A percentile compares a stretch with the other conserved stretches of the same genome.
These are phyloP conservation scores for Phytopythium boreale DNA, from an alignment of 352 stramenopile genomes.

Conservation along the genomic window DNA sequence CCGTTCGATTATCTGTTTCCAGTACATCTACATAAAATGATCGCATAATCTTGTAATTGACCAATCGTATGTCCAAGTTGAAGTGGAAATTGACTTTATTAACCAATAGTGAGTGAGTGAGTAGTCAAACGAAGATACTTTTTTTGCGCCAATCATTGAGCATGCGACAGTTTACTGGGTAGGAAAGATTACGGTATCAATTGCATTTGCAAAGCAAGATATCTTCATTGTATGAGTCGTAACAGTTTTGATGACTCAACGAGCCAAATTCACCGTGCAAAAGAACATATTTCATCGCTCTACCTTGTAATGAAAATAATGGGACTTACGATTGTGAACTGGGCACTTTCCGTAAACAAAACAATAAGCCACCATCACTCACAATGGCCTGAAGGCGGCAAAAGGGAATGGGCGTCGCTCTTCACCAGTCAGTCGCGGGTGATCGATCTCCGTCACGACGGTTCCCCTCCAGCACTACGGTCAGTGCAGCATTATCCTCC, in stretches of 20 bases:
- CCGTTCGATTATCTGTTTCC: neutral
- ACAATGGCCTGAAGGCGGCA: too few relatives aligned
- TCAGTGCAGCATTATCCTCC: too few relatives aligned
- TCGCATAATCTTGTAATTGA: neutral
- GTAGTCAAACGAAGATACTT: neutral
- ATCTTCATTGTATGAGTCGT: neutral
- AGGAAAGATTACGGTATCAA: neutral
- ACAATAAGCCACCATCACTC: too few relatives aligned
- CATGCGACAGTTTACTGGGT: neutral
- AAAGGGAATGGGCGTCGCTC: too few relatives aligned
- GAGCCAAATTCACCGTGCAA: too few relatives aligned
- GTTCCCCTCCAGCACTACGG: too few relatives aligned
- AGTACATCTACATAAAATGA: neutral
- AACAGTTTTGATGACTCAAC: neutral
- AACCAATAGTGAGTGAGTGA: neutral
- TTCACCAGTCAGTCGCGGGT: too few relatives aligned
- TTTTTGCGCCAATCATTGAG: neutral
- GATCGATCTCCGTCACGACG: too few relatives aligned
- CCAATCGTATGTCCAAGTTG: neutral
- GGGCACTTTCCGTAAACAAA: too few relatives aligned
- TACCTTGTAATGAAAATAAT: too few relatives aligned
- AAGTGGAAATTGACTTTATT: neutral
- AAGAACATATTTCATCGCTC: too few relatives aligned
- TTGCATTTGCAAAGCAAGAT: neutral
- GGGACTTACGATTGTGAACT: too few relatives aligned